Base-by-base conservation (phyloP, 78 protist species). In the Trichosphaerium sp. region DNA sequence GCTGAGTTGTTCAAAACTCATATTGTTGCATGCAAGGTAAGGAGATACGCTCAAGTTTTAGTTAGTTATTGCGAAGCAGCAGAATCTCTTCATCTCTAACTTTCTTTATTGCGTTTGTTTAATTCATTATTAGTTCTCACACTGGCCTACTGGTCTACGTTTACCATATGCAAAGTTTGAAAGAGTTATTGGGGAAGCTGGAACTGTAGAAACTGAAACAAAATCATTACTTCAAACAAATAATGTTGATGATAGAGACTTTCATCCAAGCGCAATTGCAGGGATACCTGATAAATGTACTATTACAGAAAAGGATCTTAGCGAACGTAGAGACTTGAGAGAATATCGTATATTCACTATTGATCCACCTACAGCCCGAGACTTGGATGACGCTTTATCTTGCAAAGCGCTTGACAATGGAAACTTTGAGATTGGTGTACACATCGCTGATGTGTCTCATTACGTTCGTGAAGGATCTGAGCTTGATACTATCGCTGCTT, bases 371-470 rank as follows among this genome's bases (percentile, higher is more conserved):
- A 86, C 95, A 4, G 91, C 94, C 23, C 44, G 83, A 4, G 97
- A 94, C 65, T 63, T 94, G 7, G 97, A 94, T 41, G 97, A 94
- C 51, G 97, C 97, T 1, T 47, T 94, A 23, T 67, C 65, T 39
- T 49, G 74, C 56, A 63, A 37, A 2, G 35, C 18, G 5, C 48
- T 81, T 26, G 68, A 29, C 26, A 83, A 78, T 32, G 82, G 88
- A 5, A 83, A 57, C 41, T 72, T 58, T 31, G 76, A 69, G 40
- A 84, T 90, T 12, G 95, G 94, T 44, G 94, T 94, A 25, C 95
- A 91, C 61, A 94, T 94, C 69, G 98, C 98, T 0, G 98, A 94
- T 58, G 98, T 94, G 8, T 60, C 82, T 43, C 80, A 75, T 58
- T 94, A 89, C 55, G 86, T 94, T 3, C 41, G 8, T 7, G 59